Conservation (phyloP, 2,329 filamentous ascomycete genomes). For the Fusarium sp. region DNA sequence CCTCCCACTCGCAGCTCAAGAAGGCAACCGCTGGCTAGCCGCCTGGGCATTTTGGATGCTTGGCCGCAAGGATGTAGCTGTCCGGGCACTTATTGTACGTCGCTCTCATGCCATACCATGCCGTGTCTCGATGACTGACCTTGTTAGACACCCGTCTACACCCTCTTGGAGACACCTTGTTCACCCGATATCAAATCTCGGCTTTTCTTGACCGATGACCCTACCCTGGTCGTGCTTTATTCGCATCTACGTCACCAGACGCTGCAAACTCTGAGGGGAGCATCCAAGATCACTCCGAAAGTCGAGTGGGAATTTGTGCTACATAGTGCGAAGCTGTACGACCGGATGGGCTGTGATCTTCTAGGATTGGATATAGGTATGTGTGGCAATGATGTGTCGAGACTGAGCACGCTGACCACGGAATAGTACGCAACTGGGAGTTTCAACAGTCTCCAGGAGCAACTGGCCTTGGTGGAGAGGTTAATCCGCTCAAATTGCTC, state of each 20-base stretch:
- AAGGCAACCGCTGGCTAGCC: constrained; percentile 91
- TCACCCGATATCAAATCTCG: constrained; percentile 77
- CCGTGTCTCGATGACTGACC: constrained; percentile 3
- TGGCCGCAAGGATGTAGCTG: constrained; percentile 80
- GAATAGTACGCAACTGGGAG: constrained; percentile 78
- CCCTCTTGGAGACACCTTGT: constrained; percentile 73
- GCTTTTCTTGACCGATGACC: constrained; percentile 88
- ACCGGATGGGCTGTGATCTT: constrained; percentile 92
- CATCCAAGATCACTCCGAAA: constrained; percentile 78
- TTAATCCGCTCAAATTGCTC: constrained; percentile 74
- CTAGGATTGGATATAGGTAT: constrained; percentile 84
- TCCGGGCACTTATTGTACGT: constrained; percentile 81
- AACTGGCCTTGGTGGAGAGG: constrained; percentile 54
- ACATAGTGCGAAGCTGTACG: constrained; percentile 84
- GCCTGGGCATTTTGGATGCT: constrained; percentile 98
- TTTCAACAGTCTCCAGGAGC: constrained; percentile 66
- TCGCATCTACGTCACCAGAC: constrained; percentile 83
- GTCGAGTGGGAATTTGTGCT: constrained; percentile 91
- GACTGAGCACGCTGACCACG: constrained; percentile 24
- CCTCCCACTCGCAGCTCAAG: constrained; percentile 76
- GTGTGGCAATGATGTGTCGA: constrained; percentile 20
- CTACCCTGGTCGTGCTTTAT: constrained; percentile 87
- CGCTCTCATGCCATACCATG: too few relatives aligned
- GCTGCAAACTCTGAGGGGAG: constrained; percentile 84
- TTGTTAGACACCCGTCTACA: constrained; percentile 76